phyloP scores from a whole-genome alignment of 257 asterid species.

The Vinca minor region DNA sequence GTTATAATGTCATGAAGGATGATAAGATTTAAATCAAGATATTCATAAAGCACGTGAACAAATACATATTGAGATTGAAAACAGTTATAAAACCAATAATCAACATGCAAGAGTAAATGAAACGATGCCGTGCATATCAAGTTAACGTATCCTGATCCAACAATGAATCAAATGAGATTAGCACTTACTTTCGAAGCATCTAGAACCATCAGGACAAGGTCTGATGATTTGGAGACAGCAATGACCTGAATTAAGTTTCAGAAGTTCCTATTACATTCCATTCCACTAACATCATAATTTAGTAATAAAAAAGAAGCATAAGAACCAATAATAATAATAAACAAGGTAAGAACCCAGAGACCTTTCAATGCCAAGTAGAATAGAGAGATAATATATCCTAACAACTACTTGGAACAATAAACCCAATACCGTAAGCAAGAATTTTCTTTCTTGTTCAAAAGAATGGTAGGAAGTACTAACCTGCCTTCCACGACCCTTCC shows the following conservation, averaged over 20 bases:
- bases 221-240: conserved; percentile 95
- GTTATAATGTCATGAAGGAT: not conserved
- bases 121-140: not conserved
- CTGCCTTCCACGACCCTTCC: conserved; percentile 99
- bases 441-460: not conserved
- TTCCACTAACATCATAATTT: not conserved
- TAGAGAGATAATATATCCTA: too few species aligned
- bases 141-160: not conserved
- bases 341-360: not conserved
- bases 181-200: conserved; percentile 63
- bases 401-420: not conserved
- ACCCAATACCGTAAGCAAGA: not conserved
- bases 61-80: not conserved
- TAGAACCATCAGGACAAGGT: conserved; percentile 80
- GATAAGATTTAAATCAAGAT: not conserved
- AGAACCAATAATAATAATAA: not conserved
- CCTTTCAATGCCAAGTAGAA: not conserved
- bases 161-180: not conserved
- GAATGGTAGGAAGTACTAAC: conserved; percentile 25
- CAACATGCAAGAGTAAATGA: not conserved
- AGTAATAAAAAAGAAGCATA: not conserved
- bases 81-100: not conserved
- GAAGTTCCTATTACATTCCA: conserved; percentile 15
- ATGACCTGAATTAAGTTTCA: conserved; percentile 49
- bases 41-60: not conserved